These are phyloP conservation scores for Cyclotella choctawhatcheeana DNA, from an alignment of 108 stramenopile species.

Conservation along the genomic window DNA sequence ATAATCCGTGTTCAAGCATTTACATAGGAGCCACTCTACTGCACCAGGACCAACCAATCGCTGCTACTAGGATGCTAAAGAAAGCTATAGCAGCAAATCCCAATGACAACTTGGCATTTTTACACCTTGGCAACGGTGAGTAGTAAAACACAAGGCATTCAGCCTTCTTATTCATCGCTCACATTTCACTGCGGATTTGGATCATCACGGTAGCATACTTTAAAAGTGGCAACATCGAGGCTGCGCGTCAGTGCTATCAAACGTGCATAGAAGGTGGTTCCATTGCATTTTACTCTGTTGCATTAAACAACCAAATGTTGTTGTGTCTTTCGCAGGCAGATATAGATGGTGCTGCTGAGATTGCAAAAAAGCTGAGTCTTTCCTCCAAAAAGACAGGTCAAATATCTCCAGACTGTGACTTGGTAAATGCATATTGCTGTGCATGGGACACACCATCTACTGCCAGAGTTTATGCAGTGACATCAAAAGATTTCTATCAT, in stretches of 20 bases:
- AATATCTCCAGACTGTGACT: neutral
- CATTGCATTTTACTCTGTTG: neutral
- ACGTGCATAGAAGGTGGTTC: neutral
- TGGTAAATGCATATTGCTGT: neutral
- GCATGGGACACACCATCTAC: neutral
- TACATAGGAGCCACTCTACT: neutral
- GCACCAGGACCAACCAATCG: neutral
- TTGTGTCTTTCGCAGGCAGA: neutral
- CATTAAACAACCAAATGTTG: neutral
- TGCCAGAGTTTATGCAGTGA: no score
- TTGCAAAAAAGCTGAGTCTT: neutral
- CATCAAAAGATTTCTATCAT: no score
- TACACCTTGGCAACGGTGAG: conserved; percentile 14
- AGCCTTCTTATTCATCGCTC: neutral
- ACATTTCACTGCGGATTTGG: neutral
- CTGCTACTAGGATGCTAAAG: neutral
- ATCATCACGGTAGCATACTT: neutral
- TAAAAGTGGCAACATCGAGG: neutral
- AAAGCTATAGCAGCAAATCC: conserved; percentile 12
- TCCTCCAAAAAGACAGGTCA: neutral
- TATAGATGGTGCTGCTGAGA: neutral
- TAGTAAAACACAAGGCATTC: no score
- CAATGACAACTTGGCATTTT: neutral
- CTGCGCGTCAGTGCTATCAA: neutral
- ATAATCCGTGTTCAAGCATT: neutral